phyloP scores from a whole-genome alignment of 257 asterid species.

The Ligustrum vulgare region DNA sequence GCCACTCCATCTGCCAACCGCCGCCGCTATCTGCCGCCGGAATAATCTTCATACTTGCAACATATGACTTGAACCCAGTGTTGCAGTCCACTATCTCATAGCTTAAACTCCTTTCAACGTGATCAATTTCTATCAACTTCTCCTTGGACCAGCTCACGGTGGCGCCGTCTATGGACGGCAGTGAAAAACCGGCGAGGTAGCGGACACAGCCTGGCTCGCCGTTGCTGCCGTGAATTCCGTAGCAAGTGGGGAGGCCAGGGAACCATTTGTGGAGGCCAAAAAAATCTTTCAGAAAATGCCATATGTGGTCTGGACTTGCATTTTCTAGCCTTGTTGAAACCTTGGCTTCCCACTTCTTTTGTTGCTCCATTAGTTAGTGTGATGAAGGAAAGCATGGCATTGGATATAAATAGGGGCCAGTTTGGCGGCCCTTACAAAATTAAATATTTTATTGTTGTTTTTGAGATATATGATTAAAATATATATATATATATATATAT shows the following conservation, averaged over 20 bases:
- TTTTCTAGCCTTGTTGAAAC: conserved; percentile 42
- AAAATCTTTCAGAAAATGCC: conserved; percentile 59
- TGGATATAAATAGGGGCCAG: background rate
- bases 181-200: conserved; percentile 55
- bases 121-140: conserved; percentile 38
- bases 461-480: too few species aligned
- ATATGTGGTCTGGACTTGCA: conserved; percentile 53
- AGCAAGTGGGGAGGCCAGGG: conserved; percentile 53
- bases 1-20: conserved; percentile 54
- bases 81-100: conserved; percentile 65
- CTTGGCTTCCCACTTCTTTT: conserved; percentile 55
- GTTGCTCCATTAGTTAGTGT: background rate
- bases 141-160: conserved; percentile 56
- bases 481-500: too few species aligned
- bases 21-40: conserved; percentile 26
- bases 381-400: background rate
- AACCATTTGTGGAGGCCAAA: conserved; percentile 74
- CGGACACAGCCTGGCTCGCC: conserved; percentile 73
- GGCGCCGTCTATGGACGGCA: conserved; percentile 5
- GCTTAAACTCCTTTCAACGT: conserved; percentile 31
- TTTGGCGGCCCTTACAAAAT: too few species aligned
- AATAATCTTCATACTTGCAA: conserved; percentile 49
- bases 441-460: too few species aligned
- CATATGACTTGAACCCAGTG: conserved; percentile 59
- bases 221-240: conserved; percentile 61